These are phyloP conservation scores for Globisporangium viniferum DNA, from an alignment of 352 stramenopile species.

Conservation along the genomic window DNA sequence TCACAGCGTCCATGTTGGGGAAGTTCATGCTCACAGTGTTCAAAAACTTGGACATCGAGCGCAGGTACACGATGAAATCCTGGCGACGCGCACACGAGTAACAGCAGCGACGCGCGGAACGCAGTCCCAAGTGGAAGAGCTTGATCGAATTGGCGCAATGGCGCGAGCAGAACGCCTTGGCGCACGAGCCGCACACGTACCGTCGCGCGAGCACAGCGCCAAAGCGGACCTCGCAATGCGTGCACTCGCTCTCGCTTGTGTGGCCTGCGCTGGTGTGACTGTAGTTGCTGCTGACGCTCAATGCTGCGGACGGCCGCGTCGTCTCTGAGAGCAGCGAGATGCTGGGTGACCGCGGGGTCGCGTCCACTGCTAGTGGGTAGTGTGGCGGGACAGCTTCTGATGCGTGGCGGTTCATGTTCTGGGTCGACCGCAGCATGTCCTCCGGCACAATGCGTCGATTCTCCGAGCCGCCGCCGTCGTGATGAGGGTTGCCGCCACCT, in stretches of 20 bases:
- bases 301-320: not conserved
- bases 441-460: slow-evolving; percentile 50
- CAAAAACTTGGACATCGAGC: slow-evolving; percentile 32
- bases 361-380: not conserved
- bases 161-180: slow-evolving; percentile 50
- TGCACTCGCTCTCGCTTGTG: slow-evolving; percentile 33
- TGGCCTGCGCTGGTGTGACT: slow-evolving; percentile 12
- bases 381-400: not conserved
- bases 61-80: slow-evolving; percentile 53
- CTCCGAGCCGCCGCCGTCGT: slow-evolving; percentile 29
- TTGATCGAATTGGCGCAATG: slow-evolving; percentile 55
- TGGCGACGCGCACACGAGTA: slow-evolving; percentile 48
- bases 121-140: slow-evolving; percentile 39
- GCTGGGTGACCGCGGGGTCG: not conserved
- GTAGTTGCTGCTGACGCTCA: slow-evolving; percentile 1
- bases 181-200: slow-evolving; percentile 61
- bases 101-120: slow-evolving; percentile 42
- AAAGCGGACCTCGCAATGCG: slow-evolving; percentile 54
- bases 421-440: slow-evolving; percentile 33
- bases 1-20: slow-evolving; percentile 28
- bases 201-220: slow-evolving; percentile 38
- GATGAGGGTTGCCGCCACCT: slow-evolving; percentile 12
- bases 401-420: not conserved
- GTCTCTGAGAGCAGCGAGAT: not conserved
- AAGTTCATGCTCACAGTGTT: slow-evolving; percentile 28